Base-by-base conservation (phyloP, 495 filamentous ascomycete genomes). In the Penicillium ucsense region DNA sequence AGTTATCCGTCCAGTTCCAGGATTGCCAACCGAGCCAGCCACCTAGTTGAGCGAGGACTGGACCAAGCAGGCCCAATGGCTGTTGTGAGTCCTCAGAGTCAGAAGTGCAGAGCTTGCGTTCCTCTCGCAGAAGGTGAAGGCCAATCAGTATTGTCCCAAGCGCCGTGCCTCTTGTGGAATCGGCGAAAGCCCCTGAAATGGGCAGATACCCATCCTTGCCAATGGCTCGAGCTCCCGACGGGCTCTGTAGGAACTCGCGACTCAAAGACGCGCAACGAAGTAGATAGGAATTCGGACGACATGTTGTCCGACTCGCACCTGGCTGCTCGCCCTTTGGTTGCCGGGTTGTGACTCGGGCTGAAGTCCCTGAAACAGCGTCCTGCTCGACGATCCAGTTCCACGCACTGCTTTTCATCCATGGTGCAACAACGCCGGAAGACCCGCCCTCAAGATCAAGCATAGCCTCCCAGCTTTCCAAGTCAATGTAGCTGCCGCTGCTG, bases 61-160 rank as follows among this genome's bases (percentile, higher is more conserved):
- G 78, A 33, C 78, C 77, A 38, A 95, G 64, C 47, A 79, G 74
- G 39, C 73, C 64, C 31, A 68, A 54, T 31, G 77, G 67, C 38
- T 70, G 65, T 35, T 71, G 72, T 6, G 75, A 71, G 43, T 73
- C 68, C 48, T 84, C 76, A 0, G 73, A 69, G 27, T 78, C 70
- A 12, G 81, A 74, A 30, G 80, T 79, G 41, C 86, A 82, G 4
- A 98, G 79, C 59, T 94, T 96, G 51, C 85, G 78, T 55, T 98
- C 92, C 60, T 98, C 91, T 3, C 84, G 73, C 4, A 94, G 62
- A 5, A 97, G 75, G 62, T 97, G 94, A 27, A 98, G 74, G 9
- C 79, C 82, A 42, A 92, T 70, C 7, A 96, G 69, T 3, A 91
- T 71, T 41, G 80, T 82, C 49, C 79, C 78, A 35, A 88, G 70